Evolutionary conservation across 2,329 filamentous ascomycete genomes (phyloP).

Genomic region (Colletotrichum aenigma): DNA sequence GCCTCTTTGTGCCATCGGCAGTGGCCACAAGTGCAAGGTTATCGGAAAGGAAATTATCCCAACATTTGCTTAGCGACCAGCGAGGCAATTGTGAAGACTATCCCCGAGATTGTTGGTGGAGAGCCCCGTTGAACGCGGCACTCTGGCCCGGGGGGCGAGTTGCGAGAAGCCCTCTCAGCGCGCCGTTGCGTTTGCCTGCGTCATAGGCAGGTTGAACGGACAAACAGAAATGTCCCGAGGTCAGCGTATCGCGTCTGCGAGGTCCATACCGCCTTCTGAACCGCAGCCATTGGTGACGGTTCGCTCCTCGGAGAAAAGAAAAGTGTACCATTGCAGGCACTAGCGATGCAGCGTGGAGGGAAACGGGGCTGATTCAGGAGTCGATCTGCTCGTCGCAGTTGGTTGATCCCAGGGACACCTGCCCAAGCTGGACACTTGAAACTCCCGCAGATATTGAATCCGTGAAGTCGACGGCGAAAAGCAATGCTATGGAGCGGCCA

Average conservation of each 20-base stretch:
- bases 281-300: background rate
- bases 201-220: background rate
- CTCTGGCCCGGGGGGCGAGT: background rate
- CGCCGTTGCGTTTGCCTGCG: background rate
- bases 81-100: conserved; percentile 8
- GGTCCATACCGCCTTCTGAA: background rate
- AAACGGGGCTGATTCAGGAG: background rate
- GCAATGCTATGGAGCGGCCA: background rate
- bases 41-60: conserved; percentile 10
- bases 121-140: background rate
- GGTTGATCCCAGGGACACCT: background rate
- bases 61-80: background rate
- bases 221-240: background rate
- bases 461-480: background rate
- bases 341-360: background rate
- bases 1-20: conserved; percentile 1
- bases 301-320: background rate
- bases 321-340: background rate
- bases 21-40: conserved; percentile 1
- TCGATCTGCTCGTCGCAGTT: background rate
- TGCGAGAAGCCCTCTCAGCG: background rate
- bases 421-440: background rate
- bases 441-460: background rate
- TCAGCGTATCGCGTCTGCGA: background rate
- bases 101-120: conserved; percentile 19